Conservation (phyloP, 2,329 filamentous ascomycete genomes). For the Fusarium concolor region DNA sequence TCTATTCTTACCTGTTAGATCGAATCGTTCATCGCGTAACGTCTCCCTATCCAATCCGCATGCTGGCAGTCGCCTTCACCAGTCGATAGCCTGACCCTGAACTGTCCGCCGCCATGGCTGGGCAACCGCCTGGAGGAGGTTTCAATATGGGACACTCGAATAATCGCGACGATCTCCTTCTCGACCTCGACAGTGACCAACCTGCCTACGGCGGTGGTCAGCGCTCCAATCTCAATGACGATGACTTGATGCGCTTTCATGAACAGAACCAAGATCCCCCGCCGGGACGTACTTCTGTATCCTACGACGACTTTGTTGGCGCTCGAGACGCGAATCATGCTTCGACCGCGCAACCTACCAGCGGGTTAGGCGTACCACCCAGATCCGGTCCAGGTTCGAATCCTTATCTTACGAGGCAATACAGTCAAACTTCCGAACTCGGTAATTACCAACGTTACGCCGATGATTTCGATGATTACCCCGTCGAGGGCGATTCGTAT, state of each 20-base stretch:
- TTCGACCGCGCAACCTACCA: conserved; percentile 56
- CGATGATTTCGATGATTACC: conserved; percentile 84
- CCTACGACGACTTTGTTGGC: conserved; percentile 95
- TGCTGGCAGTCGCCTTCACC: conserved; percentile 48
- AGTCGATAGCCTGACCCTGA: conserved; percentile 48
- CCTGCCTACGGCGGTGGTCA: conserved; percentile 81
- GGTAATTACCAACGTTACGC: conserved; percentile 93
- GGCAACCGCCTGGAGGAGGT: conserved; percentile 61
- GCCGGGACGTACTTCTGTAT: conserved; percentile 82
- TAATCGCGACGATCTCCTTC: conserved; percentile 71
- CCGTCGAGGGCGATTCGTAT: conserved; percentile 81
- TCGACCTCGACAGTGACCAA: conserved; percentile 79
- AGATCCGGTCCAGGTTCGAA: conserved; percentile 41
- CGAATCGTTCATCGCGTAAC: conserved; percentile 15
- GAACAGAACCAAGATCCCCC: conserved; percentile 74
- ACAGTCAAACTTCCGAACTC: conserved; percentile 82
- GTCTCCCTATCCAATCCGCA: conserved; percentile 46
- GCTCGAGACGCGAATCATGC: conserved; percentile 63
- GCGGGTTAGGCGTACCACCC: conserved; percentile 44
- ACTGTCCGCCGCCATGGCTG: conserved; percentile 69
- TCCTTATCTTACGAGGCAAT: conserved; percentile 64
- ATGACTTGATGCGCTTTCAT: conserved; percentile 81
- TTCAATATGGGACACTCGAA: conserved; percentile 62
- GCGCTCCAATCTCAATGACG: conserved; percentile 82
- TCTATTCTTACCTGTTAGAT: background rate